phyloP scores from a whole-genome alignment of 345 rosid species.

The Citrus unshiu region DNA sequence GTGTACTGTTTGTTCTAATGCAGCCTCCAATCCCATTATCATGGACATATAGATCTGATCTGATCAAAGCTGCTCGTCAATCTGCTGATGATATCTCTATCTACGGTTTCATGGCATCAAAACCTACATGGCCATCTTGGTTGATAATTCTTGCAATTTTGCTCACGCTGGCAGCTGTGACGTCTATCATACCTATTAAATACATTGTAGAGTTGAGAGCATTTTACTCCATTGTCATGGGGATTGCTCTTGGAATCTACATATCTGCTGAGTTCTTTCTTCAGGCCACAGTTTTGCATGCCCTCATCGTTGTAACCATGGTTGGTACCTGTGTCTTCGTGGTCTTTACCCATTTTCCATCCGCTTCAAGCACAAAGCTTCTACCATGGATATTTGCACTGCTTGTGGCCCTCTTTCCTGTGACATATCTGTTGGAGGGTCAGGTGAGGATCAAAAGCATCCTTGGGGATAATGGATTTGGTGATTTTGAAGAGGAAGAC shows the following conservation, averaged over 20 bases:
- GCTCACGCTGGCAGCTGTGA: conserved; percentile 81
- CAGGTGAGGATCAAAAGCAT: conserved; percentile 81
- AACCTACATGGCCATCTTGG: conserved; percentile 99
- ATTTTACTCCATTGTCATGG: conserved; percentile 76
- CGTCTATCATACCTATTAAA: conserved; percentile 85
- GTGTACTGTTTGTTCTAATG: conserved; percentile 82
- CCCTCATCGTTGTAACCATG: conserved; percentile 76
- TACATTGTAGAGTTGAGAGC: conserved; percentile 85
- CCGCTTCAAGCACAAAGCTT: conserved; percentile 94
- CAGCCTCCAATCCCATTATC: conserved; percentile 91
- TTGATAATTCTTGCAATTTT: conserved; percentile 75
- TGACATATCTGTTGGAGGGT: conserved; percentile 92
- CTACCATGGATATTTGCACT: conserved; percentile 97
- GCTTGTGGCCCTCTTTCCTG: conserved; percentile 93
- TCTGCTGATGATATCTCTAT: conserved; percentile 95
- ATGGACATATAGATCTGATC: conserved; percentile 77
- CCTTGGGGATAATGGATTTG: conserved; percentile 44
- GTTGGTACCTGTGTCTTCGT: conserved; percentile 85
- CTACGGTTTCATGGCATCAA: conserved; percentile 85
- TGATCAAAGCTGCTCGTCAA: conserved; percentile 85
- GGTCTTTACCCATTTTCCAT: conserved; percentile 96
- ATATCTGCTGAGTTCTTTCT: conserved; percentile 97
- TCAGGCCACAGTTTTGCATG: conserved; percentile 87
- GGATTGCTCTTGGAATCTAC: conserved; percentile 87
- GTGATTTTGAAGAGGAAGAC: conserved; percentile 73